Evolutionary conservation across 2,329 filamentous ascomycete genomes (phyloP), one percentile per base, ranked within the genome.

Genomic region (Hypoxylon sp.): DNA sequence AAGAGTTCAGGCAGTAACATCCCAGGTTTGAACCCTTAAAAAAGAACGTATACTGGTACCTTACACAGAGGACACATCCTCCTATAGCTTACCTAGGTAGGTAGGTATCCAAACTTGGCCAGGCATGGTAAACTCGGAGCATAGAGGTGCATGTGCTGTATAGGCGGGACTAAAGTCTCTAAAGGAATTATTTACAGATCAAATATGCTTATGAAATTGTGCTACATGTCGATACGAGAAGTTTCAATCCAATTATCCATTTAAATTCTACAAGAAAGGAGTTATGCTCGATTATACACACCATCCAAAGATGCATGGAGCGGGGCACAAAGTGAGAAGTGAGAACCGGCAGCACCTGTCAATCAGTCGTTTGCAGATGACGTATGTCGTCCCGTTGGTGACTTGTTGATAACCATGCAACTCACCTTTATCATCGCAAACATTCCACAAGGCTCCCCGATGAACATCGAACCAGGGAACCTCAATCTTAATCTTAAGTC

Each of bases 1-100:
- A 78, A 61, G 77, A 82, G 53, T 78, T 76, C 47, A 75, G 79
- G 50, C 47, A 59, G 24, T 64, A 39, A 67, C 24, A 24, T 19
- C 44, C 17, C 11, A 24, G 17, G 53, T n/a, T 39, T 5, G 35
- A 31, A 5, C 6, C 39, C 11, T 31, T 26, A 26, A 48, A 26
- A 48, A 29, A 13, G 19, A 17, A 26, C 13, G 8, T 10, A 50
- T 44, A 8, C 6, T 3, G 19, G 19, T 22, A 8, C 39, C 39
- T 22, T 44, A n/a, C 10, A 19, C 10, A 4, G 14, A 42, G 37
- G 1, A 42, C 14, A 17, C n/a, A 9, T n/a, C 37, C 37, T 42
- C 6, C n/a, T n/a, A 17, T 22, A 22, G 19, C 19, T 22, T 22
- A 22, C 19, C 19, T 22, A 22, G 1, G 1, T 22, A 5, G n/a